phyloP scores from a whole-genome alignment of 805 yeast species.

The Nakazawaea holstii region DNA sequence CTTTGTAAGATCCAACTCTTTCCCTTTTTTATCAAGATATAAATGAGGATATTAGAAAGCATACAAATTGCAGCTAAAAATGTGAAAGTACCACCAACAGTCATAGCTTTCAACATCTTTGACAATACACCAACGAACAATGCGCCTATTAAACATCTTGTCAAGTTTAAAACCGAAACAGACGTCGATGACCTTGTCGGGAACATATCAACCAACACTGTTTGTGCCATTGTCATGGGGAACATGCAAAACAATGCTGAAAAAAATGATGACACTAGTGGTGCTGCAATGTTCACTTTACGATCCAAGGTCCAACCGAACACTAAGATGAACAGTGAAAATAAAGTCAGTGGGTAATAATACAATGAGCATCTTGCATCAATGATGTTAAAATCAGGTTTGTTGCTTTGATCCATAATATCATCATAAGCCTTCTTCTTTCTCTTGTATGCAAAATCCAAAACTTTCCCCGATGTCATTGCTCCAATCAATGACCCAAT shows the following conservation, averaged over 20 bases:
- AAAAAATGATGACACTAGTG: slow-evolving; percentile 50
- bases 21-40: neutral
- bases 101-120: slow-evolving; percentile 45
- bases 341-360: slow-evolving; percentile 32
- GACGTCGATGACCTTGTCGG: slow-evolving; percentile 3
- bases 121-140: slow-evolving; percentile 54
- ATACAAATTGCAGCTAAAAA: slow-evolving; percentile 44
- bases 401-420: slow-evolving; percentile 6
- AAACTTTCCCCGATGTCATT: slow-evolving; percentile 46
- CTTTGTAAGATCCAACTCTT: slow-evolving; percentile 1
- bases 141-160: slow-evolving; percentile 63
- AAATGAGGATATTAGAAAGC: slow-evolving; percentile 12
- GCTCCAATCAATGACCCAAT: slow-evolving; percentile 60
- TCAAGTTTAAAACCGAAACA: slow-evolving; percentile 57
- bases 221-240: slow-evolving; percentile 47
- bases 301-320: slow-evolving; percentile 63
- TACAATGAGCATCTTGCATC: slow-evolving; percentile 44
- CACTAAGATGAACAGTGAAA: slow-evolving; percentile 33
- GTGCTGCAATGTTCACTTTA: slow-evolving; percentile 38
- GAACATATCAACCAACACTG: slow-evolving; percentile 51
- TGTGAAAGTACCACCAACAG: slow-evolving; percentile 65
- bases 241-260: slow-evolving; percentile 47
- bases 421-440: slow-evolving; percentile 25
- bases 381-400: slow-evolving; percentile 40
- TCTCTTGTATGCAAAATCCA: slow-evolving; percentile 47